Percentiles rank a stretch among this genome's conserved stretches.
Conservation (phyloP, 106 monocot genomes). For the Ottelia alismoides region DNA sequence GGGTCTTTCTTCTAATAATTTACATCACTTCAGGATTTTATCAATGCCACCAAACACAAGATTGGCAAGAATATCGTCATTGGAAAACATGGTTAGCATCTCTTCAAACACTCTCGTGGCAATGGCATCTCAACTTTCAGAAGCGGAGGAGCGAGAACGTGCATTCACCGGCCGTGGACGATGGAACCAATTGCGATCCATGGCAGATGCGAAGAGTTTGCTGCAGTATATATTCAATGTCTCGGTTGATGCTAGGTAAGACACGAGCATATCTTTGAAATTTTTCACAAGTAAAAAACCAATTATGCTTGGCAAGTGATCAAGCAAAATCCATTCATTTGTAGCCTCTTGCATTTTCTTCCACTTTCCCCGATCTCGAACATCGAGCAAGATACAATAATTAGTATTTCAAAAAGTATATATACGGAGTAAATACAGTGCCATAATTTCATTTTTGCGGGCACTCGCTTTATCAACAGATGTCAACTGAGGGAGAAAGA, state of each 20-base stretch:
- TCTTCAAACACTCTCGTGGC: slow-evolving; percentile 85
- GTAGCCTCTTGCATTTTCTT: too few relatives aligned
- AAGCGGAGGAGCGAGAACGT: slow-evolving; percentile 90
- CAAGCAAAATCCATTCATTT: too few relatives aligned
- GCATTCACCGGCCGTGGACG: slow-evolving; percentile 62
- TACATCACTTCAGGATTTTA: slow-evolving; percentile 52
- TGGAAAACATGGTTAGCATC: slow-evolving; percentile 90
- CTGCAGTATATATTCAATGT: slow-evolving; percentile 75
- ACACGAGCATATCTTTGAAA: too few relatives aligned
- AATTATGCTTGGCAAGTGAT: too few relatives aligned
- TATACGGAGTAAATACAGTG: too few relatives aligned
- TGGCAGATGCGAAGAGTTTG: slow-evolving; percentile 78
- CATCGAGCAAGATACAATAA: too few relatives aligned
- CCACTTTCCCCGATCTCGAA: too few relatives aligned
- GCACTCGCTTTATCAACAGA: slow-evolving; percentile 20
- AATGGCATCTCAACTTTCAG: slow-evolving; percentile 94
- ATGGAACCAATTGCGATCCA: slow-evolving; percentile 81
- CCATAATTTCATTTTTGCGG: slow-evolving; percentile 1
- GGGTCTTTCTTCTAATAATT: too few relatives aligned
- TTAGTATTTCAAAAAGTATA: too few relatives aligned
- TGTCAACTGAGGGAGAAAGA: slow-evolving; percentile 73
- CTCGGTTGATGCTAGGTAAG: slow-evolving; percentile 79
- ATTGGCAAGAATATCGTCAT: slow-evolving; percentile 55
- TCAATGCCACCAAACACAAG: slow-evolving; percentile 65
- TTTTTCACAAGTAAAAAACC: too few relatives aligned